Conservation (phyloP, 106 monocot genomes). For the Phalaenopsis aphrodite region DNA sequence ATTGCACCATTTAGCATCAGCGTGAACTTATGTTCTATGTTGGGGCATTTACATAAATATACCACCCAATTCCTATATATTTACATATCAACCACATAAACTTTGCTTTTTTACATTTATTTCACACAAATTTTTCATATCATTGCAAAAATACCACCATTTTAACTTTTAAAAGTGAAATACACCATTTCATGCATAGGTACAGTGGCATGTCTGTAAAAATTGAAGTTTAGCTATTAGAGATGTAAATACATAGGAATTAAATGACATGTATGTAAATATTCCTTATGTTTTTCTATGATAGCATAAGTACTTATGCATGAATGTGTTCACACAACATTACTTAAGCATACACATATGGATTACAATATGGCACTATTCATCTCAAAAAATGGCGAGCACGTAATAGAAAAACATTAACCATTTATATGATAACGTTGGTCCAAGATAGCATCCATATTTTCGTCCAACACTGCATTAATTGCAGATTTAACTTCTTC, state of each 20-base stretch:
- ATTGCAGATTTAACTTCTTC: conserved; percentile 76
- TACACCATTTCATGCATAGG: too few species aligned
- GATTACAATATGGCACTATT: background rate
- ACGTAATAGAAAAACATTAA: conserved; percentile 12
- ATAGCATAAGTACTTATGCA: background rate
- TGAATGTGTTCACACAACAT: background rate
- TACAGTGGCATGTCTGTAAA: too few species aligned
- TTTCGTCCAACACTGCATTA: conserved; percentile 49
- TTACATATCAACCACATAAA: too few species aligned
- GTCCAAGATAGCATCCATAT: conserved; percentile 67
- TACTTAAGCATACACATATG: background rate
- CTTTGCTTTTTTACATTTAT: too few species aligned
- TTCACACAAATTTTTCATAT: too few species aligned
- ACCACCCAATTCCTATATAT: too few species aligned
- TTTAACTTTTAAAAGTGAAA: too few species aligned
- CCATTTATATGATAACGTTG: conserved; percentile 85
- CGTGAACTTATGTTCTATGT: background rate
- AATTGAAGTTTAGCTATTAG: too few species aligned
- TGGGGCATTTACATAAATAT: too few species aligned
- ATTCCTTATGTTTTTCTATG: background rate
- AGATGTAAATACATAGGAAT: too few species aligned
- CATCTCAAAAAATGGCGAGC: background rate
- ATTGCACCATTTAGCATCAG: background rate
- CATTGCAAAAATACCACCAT: too few species aligned
- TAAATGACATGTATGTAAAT: too few species aligned